Base-by-base conservation (phyloP, 169 alveolate species). In the Plasmodium fragile region DNA sequence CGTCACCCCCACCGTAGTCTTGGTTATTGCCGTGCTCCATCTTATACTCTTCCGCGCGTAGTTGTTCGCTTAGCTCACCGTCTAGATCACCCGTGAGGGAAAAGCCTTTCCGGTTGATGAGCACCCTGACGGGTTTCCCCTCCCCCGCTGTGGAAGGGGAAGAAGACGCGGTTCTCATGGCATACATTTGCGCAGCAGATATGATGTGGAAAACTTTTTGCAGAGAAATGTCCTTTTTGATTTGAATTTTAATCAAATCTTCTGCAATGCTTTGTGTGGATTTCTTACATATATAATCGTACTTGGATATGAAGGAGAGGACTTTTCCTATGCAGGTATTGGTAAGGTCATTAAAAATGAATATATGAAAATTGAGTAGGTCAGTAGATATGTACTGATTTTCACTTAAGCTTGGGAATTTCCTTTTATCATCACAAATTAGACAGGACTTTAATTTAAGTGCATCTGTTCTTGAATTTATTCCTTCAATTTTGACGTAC, bases 301-400 rank as follows among this genome's bases (percentile, higher is more conserved):
- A 65, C 25, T 49, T 91, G 18, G 94, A 91, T n/a, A 91, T 25
- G 49, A 91, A 91, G n/a, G 75, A 36, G 30, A 3, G 43, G n/a
- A 91, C 92, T 5, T 65, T 79, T 13, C 94, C 94, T 13, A 91
- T 91, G 7, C 81, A 71, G 5, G 84, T 91, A 91, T 91, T 80
- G 4, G 79, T 70, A 18, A 81, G 59, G 75, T 91, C 94, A 13
- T 91, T 91, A 70, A 91, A 91, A 41, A 91, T 81, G 55, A 69
- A 43, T 7, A 91, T 80, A 45, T 91, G 78, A 69, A 91, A 91
- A 25, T 91, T 91, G 8, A 91, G 16, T 10, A 91, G 75, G 75
- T 91, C 94, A 34, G 94, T 91, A 22, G 94, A 91, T 80, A 91
- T 80, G 43, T 91, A 91, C 55, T 91, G 39, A 45, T 91, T 91